Evolutionary conservation across 345 rosid genomes (phyloP).

Genomic region (Alliaria petiolata): DNA sequence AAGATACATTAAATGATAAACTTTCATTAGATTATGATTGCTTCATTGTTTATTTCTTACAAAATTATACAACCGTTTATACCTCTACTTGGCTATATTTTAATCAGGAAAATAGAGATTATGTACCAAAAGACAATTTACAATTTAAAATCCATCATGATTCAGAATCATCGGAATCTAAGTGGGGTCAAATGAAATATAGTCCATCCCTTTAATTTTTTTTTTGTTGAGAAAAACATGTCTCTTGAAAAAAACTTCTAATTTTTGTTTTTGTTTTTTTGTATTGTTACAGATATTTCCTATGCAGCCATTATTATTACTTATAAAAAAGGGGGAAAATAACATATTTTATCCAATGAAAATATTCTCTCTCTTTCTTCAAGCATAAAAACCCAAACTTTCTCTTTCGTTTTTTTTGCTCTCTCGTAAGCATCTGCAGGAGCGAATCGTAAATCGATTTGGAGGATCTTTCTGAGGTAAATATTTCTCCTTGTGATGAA

Average conservation of each 20-base stretch:
- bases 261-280: too few relatives aligned
- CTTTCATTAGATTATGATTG: neutral
- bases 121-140: neutral
- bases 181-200: slow-evolving; percentile 4
- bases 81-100: neutral
- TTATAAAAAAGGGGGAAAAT: neutral
- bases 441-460: slow-evolving; percentile 4
- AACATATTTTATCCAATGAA: neutral
- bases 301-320: neutral
- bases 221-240: neutral
- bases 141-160: neutral
- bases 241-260: too few relatives aligned
- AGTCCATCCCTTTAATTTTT: neutral
- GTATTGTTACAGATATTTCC: slow-evolving; percentile 6
- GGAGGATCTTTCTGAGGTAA: slow-evolving; percentile 18
- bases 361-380: neutral
- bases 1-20: neutral
- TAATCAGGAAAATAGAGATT: neutral
- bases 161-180: slow-evolving; percentile 12
- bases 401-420: neutral
- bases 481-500: neutral
- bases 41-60: neutral
- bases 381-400: slow-evolving; percentile 10
- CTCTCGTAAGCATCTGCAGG: slow-evolving; percentile 15
- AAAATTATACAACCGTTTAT: neutral